These are phyloP conservation scores for Leccinellum luteum DNA, from an alignment of 768 basidiomycete species.

Conservation along the genomic window DNA sequence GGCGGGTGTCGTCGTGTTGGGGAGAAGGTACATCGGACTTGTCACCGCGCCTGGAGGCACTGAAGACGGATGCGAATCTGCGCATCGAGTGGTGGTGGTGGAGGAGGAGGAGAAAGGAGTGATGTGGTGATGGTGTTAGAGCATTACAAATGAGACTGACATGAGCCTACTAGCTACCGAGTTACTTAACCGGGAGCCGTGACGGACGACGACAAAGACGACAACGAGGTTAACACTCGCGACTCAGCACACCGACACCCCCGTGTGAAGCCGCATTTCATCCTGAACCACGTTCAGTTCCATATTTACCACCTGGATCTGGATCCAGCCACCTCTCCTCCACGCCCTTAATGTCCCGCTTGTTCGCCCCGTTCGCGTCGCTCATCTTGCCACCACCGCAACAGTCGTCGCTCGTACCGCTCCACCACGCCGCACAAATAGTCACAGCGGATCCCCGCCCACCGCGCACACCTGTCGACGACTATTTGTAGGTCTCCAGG, in stretches of 20 bases:
- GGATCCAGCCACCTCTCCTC: neutral
- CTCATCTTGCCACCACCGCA: slow-evolving; percentile 44
- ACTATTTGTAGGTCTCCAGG: slow-evolving; percentile 51
- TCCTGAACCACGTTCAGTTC: neutral
- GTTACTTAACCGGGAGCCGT: slow-evolving; percentile 18
- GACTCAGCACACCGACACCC: slow-evolving; percentile 3
- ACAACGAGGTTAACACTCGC: slow-evolving; percentile 6
- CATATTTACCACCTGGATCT: neutral
- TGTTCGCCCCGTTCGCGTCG: slow-evolving; percentile 13
- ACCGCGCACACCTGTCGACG: slow-evolving; percentile 47
- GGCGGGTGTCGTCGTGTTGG: slow-evolving; percentile 16
- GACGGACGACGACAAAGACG: slow-evolving; percentile 2
- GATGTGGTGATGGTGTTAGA: slow-evolving; percentile 14
- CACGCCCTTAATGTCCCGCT: slow-evolving; percentile 17
- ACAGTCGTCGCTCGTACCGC: slow-evolving; percentile 61
- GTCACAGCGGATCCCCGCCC: slow-evolving; percentile 53
- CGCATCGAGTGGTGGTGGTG: slow-evolving; percentile 47
- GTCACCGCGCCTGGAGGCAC: slow-evolving; percentile 39
- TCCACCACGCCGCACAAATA: slow-evolving; percentile 58
- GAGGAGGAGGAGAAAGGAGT: slow-evolving; percentile 22
- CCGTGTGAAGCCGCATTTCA: slow-evolving; percentile 7
- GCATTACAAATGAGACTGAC: slow-evolving; percentile 38
- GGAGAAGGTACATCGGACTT: slow-evolving; percentile 21
- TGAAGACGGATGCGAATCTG: slow-evolving; percentile 60
- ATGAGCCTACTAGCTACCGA: slow-evolving; percentile 17